Evolutionary conservation across 2,329 filamentous ascomycete genomes (phyloP).

Genomic region (Lasiodiplodia gonubiensis): DNA sequence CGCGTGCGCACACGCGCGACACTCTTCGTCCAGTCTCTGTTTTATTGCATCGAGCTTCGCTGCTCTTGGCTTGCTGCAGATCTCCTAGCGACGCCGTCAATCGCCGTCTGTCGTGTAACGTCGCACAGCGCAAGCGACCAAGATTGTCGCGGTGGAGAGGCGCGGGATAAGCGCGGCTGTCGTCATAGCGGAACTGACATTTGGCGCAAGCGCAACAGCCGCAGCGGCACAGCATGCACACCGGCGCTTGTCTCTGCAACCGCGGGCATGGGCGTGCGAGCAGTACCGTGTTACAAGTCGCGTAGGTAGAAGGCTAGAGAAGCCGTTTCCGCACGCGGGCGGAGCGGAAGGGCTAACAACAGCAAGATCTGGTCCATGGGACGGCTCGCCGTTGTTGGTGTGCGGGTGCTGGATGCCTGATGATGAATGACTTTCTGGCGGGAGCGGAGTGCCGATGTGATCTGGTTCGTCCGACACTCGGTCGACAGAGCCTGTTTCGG

Average conservation of each 20-base stretch:
- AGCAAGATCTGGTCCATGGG: constrained; percentile 7
- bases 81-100: background rate
- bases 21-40: background rate
- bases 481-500: constrained; percentile 2
- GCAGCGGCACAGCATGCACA: background rate
- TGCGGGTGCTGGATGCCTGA: constrained; percentile 12
- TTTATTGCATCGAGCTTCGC: background rate
- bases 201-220: constrained; percentile 8
- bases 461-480: constrained; percentile 13
- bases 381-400: constrained; percentile 14
- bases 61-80: constrained; percentile 12
- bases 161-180: background rate
- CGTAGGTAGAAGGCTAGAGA: background rate
- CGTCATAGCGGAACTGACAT: background rate
- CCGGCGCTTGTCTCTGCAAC: constrained; percentile 6
- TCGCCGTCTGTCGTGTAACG: constrained; percentile 14
- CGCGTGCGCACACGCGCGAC: background rate
- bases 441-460: background rate
- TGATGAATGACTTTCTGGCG: background rate
- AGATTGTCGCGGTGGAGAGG: background rate
- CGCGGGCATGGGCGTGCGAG: background rate
- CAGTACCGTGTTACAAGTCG: background rate
- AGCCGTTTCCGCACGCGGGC: constrained; percentile 4
- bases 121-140: constrained; percentile 9
- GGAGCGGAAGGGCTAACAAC: constrained; percentile 15